These are phyloP conservation scores for Galeopsis tetrahit DNA, from an alignment of 257 asterid genomes.

Conservation along the genomic window DNA sequence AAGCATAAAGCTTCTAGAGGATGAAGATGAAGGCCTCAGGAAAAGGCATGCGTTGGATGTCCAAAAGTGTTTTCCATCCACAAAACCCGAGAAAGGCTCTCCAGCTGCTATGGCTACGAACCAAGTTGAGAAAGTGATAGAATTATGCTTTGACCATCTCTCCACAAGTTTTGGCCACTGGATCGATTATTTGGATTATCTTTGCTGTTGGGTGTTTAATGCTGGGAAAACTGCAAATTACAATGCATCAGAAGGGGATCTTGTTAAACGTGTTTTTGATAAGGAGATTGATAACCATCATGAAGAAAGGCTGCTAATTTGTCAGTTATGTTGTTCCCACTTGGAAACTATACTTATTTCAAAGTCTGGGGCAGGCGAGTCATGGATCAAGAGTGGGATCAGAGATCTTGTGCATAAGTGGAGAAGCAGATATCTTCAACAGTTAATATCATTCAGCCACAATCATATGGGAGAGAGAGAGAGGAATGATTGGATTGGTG, in stretches of 20 bases:
- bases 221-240: slow-evolving; percentile 53
- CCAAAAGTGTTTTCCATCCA: slow-evolving; percentile 56
- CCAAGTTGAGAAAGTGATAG: slow-evolving; percentile 93
- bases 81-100: slow-evolving; percentile 22
- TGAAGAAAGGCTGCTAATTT: slow-evolving; percentile 80
- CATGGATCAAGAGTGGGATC: slow-evolving; percentile 33
- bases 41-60: slow-evolving; percentile 72
- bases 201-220: slow-evolving; percentile 67
- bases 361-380: slow-evolving; percentile 33
- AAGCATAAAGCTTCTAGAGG: slow-evolving; percentile 86
- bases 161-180: slow-evolving; percentile 70
- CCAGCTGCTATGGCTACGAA: slow-evolving; percentile 50
- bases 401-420: slow-evolving; percentile 55
- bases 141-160: slow-evolving; percentile 71
- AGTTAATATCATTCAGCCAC: slow-evolving; percentile 52
- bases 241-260: slow-evolving; percentile 63
- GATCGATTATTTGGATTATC: slow-evolving; percentile 66
- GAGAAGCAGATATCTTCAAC: slow-evolving; percentile 65
- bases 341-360: slow-evolving; percentile 60
- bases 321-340: slow-evolving; percentile 83
- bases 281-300: slow-evolving; percentile 97
- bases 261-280: slow-evolving; percentile 87
- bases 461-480: slow-evolving; percentile 48
- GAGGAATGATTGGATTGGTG: slow-evolving; percentile 75
- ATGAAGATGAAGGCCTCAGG: slow-evolving; percentile 82